Conservation (phyloP, 148 eudicot species). For the Heliosperma pusillum region DNA sequence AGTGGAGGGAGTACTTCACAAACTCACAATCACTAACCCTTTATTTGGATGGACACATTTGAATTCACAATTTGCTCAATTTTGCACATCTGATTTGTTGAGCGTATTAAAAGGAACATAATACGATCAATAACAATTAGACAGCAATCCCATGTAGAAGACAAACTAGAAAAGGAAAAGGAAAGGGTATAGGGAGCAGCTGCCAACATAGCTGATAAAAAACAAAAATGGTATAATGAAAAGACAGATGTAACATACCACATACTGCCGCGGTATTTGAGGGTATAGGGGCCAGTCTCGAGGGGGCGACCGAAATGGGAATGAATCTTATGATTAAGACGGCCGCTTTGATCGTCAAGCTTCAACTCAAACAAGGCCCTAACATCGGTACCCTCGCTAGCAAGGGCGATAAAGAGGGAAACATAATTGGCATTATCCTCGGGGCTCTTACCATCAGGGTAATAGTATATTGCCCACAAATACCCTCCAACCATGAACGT, state of each 20-base stretch:
- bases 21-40: too few relatives aligned
- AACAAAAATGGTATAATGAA: not conserved
- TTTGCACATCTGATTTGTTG: too few relatives aligned
- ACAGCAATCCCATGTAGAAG: too few relatives aligned
- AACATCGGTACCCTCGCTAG: slow-evolving; percentile 49
- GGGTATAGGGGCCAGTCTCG: slow-evolving; percentile 51
- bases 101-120: too few relatives aligned
- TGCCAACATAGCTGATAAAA: not conserved
- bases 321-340: slow-evolving; percentile 43
- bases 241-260: slow-evolving; percentile 42
- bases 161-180: too few relatives aligned
- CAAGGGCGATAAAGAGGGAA: slow-evolving; percentile 52
- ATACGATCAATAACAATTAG: too few relatives aligned
- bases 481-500: slow-evolving; percentile 50
- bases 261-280: slow-evolving; percentile 56
- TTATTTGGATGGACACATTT: too few relatives aligned
- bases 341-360: slow-evolving; percentile 56
- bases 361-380: slow-evolving; percentile 54
- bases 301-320: slow-evolving; percentile 44
- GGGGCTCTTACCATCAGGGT: slow-evolving; percentile 56
- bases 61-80: too few relatives aligned
- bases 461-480: slow-evolving; percentile 52
- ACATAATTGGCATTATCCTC: slow-evolving; percentile 45
- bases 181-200: too few relatives aligned
- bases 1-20: too few relatives aligned